Base-by-base conservation (phyloP, 2,329 filamentous ascomycete genomes). In the Aureobasidium sp. region DNA sequence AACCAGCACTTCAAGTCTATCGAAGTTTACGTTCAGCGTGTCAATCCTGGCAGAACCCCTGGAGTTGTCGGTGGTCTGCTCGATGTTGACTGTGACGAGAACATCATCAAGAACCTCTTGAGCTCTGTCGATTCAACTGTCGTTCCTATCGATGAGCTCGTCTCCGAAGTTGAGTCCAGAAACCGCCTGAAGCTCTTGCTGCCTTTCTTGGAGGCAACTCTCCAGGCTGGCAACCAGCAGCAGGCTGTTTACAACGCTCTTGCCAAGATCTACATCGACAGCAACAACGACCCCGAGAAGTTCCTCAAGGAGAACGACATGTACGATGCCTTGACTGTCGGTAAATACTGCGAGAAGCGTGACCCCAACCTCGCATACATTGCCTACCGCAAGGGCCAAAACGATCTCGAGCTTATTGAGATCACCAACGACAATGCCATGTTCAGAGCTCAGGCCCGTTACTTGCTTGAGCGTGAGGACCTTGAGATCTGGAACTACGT, bases 361-460 rank as follows among this genome's bases (percentile, higher is more conserved):
- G 94, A 99, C 70, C 94, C 94, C 65, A 96, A 96, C 73, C 81
- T 99, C 60, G 93, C 91, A 3, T 96, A 89, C 76, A 96, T 97
- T 72, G 90, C 91, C 65, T 99, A 97, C 75, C 84, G 87, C 69
- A 99, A 99, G 81, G 94, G 94, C 25, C 90, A 97, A 76, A 99
- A 99, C 67, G 94, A 99, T 71, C 78, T 99, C 36, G 95, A 99
- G 77, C 84, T 99, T 62, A 93, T 99, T 76, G 94, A 89, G 75
- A 93, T 99, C 71, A 97, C 94, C 71, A 99, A 97, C 69, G 95
- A 99, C 77, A 99, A 99, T 78, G 87, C 90, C n/a, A 99, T 99
- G 94, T 99, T 96, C 83, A 89, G 92, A 70, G 90, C 90, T n/a
- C 94, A 99, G 76, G 93, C 92, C 63, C 88, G 94, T 41, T 99